Percentiles rank a stretch among this genome's conserved stretches.
phyloP scores from a whole-genome alignment of 495 filamentous ascomycete species.

The Chaetomidium leptoderma region DNA sequence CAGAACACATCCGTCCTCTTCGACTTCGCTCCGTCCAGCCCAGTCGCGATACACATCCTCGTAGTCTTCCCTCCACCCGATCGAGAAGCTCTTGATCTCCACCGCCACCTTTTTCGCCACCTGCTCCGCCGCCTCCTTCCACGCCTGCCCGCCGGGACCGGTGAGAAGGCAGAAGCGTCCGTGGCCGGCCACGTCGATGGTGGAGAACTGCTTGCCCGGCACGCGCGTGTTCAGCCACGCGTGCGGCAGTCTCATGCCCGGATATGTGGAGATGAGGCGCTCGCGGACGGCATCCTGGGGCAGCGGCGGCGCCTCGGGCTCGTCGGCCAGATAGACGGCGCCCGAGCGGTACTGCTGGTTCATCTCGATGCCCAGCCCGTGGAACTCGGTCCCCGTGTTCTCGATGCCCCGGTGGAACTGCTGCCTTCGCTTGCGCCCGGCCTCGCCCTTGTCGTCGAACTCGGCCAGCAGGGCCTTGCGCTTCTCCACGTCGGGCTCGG shows the following conservation, averaged over 20 bases:
- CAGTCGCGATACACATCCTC: conserved; percentile 39
- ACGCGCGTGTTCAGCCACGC: conserved; percentile 37
- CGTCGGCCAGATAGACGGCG: conserved; percentile 28
- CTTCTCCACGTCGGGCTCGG: conserved; percentile 28
- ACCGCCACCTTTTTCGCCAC: conserved; percentile 24
- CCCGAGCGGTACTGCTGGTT: conserved; percentile 37
- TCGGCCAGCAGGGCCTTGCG: conserved; percentile 24
- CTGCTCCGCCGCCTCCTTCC: conserved; percentile 28
- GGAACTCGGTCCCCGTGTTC: conserved; percentile 33
- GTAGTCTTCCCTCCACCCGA: conserved; percentile 40
- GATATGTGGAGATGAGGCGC: conserved; percentile 29
- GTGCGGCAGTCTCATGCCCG: conserved; percentile 39
- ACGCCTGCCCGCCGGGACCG: conserved; percentile 34
- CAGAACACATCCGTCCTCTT: conserved; percentile 39
- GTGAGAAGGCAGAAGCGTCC: conserved; percentile 36
- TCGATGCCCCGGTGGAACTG: conserved; percentile 31
- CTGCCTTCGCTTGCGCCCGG: conserved; percentile 20
- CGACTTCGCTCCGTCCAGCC: conserved; percentile 32
- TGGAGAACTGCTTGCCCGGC: conserved; percentile 31
- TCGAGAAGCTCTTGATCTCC: conserved; percentile 31
- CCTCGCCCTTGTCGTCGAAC: conserved; percentile 27
- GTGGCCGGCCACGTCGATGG: conserved; percentile 38
- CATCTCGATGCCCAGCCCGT: conserved; percentile 40
- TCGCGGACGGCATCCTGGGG: conserved; percentile 23
- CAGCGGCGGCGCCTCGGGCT: conserved; percentile 9